Conservation (phyloP, 768 basidiomycete genomes). For the Phanerochaete carnosa region DNA sequence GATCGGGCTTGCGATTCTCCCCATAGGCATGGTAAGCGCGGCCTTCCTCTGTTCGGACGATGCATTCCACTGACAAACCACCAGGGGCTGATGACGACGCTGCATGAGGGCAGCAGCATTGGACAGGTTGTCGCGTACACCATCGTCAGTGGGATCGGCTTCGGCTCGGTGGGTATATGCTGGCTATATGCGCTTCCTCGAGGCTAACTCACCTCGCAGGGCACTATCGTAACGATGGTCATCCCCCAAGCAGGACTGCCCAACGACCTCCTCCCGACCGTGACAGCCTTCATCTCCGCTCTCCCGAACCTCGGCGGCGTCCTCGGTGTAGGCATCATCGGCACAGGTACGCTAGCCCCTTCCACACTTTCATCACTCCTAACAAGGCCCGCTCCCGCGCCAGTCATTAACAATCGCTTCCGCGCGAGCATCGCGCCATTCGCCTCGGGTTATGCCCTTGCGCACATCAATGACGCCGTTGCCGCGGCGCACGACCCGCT, state of each 20-base stretch:
- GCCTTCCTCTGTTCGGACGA: background rate
- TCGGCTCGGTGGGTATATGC: conserved; percentile 10
- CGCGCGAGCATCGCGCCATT: background rate
- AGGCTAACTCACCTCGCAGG: background rate
- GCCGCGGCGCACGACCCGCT: conserved; percentile 7
- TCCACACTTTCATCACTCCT: background rate
- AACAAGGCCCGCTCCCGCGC: no score
- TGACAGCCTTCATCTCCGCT: conserved; percentile 13
- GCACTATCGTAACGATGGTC: conserved; percentile 8
- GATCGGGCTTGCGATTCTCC: conserved; percentile 8
- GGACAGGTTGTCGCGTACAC: conserved; percentile 13
- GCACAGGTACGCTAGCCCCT: conserved; percentile 4
- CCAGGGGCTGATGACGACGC: conserved; percentile 13
- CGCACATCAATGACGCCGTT: conserved; percentile 16
- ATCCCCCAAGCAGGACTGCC: conserved; percentile 14
- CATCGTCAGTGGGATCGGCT: conserved; percentile 13
- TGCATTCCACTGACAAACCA: background rate
- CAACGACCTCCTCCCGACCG: conserved; percentile 13
- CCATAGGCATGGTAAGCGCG: conserved; percentile 10
- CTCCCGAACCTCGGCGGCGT: conserved; percentile 15
- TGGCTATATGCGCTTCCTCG: background rate
- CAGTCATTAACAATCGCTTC: conserved; percentile 16
- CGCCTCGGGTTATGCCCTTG: background rate
- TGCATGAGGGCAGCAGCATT: conserved; percentile 9
- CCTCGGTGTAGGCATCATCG: conserved; percentile 15